Evolutionary conservation across 2,329 filamentous ascomycete species (phyloP).

Genomic region (Zasmidium cellare): DNA sequence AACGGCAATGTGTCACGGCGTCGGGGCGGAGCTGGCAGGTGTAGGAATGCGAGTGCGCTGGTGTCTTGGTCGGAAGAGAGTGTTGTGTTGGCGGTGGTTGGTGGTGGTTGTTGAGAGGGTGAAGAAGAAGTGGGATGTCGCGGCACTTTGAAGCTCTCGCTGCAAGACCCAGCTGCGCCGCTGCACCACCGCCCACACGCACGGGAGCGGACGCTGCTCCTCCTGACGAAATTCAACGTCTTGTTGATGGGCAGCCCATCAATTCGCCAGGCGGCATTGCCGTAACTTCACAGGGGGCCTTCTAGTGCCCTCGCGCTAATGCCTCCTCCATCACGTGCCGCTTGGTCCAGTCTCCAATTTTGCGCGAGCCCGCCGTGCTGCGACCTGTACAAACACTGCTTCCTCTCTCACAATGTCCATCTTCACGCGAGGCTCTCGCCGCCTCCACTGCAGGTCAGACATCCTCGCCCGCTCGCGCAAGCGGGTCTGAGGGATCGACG

Average conservation of each 20-base stretch:
- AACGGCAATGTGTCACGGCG: not conserved
- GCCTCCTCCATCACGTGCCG: not conserved
- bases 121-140: too few relatives aligned
- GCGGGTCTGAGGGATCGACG: slow-evolving; percentile 45
- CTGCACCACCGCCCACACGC: too few relatives aligned
- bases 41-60: not conserved
- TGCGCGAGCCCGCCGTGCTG: not conserved
- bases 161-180: too few relatives aligned
- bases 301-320: not conserved
- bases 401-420: slow-evolving; percentile 29
- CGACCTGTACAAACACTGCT: slow-evolving; percentile 8
- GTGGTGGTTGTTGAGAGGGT: too few relatives aligned
- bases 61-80: too few relatives aligned
- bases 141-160: too few relatives aligned
- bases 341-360: slow-evolving; percentile 2
- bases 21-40: not conserved
- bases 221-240: too few relatives aligned
- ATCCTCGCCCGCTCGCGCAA: slow-evolving; percentile 52
- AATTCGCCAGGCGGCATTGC: too few relatives aligned
- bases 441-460: slow-evolving; percentile 41
- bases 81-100: too few relatives aligned
- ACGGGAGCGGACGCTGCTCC: too few relatives aligned
- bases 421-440: slow-evolving; percentile 31
- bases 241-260: too few relatives aligned
- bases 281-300: too few relatives aligned